Percentiles rank a stretch among this genome's conserved stretches.
phyloP scores from a whole-genome alignment of 2,329 filamentous ascomycete species.

The Boeremia lycopersici region DNA sequence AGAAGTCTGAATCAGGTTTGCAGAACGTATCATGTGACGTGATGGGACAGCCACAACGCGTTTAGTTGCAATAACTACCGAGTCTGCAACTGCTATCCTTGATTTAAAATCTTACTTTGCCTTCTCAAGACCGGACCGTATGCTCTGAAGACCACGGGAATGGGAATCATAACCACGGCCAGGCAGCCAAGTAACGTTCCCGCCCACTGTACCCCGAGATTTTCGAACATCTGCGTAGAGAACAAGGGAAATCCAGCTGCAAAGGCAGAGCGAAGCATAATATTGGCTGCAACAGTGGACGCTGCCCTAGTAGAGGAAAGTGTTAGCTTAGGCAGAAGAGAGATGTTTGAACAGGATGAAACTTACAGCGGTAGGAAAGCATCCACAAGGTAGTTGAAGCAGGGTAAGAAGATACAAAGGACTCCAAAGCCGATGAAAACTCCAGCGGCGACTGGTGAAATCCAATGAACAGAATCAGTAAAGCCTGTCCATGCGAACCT shows the following conservation, averaged over 20 bases:
- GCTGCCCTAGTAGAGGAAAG: neutral
- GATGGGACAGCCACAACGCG: no score
- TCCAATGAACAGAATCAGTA: slow-evolving; percentile 1
- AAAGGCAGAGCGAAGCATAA: slow-evolving; percentile 3
- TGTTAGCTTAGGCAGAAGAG: neutral
- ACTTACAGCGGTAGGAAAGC: slow-evolving; percentile 4
- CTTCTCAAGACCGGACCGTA: neutral
- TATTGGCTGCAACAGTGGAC: slow-evolving; percentile 6
- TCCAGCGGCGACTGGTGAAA: neutral
- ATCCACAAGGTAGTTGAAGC: slow-evolving; percentile 10
- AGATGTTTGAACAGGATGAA: neutral
- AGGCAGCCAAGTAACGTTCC: slow-evolving; percentile 3
- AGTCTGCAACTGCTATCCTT: no score
- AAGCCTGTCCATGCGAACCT: slow-evolving; percentile 8
- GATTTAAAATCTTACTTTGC: neutral
- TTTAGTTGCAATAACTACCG: no score
- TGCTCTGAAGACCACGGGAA: neutral
- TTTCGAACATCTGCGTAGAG: slow-evolving; percentile 1
- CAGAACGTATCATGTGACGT: no score
- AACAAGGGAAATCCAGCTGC: slow-evolving; percentile 5
- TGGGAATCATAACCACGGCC: neutral
- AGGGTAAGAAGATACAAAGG: slow-evolving; percentile 4
- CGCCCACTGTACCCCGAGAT: slow-evolving; percentile 2
- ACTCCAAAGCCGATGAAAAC: slow-evolving; percentile 5
- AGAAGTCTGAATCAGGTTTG: no score